Evolutionary conservation across 2,329 filamentous ascomycete genomes (phyloP), one percentile per base, ranked within the genome.

Genomic region (Penicillium verrucosum): DNA sequence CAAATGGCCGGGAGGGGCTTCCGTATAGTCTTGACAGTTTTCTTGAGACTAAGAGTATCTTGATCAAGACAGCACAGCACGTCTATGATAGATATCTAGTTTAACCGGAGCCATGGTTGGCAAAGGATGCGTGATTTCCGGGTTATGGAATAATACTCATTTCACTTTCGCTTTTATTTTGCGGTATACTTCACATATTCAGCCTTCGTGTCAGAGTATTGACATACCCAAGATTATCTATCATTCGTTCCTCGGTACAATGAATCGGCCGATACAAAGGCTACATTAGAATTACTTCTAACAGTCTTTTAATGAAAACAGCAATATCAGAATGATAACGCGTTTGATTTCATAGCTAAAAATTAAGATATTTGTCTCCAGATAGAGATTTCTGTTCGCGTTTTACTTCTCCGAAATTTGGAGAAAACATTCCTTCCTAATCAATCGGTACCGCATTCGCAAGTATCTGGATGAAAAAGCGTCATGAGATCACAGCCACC

Each of bases 21-120:
- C 34, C 75, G 40, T 60, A 71, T 56, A 76, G 72, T 58, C 65
- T 78, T 63, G 68, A 76, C 18, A 73, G 51, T 16, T 71, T 63
- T 45, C 43, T 72, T n/a, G 66, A 71, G 60, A 67, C 62, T 0
- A 71, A 71, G 51, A 61, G 60, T 18, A 64, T 71, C 36, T 34
- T 71, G 53, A 67, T 69, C 37, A 66, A 64, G 56, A 60, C 62
- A 32, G 56, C 46, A 21, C 46, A n/a, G 56, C 46, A 21, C 46
- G n/a, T 56, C 30, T 46, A 9, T 56, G 34, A 52, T 8, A 32
- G 14, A 3, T 11, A 23, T 2, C 16, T 43, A 16, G 25, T 4
- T 29, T 6, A 5, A 27, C 16, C 29, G 10, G 23, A 34, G 10
- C 25, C 23, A 27, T 23, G 9, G 23, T 7, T 48, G 29, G 10